phyloP scores from a whole-genome alignment of 495 filamentous ascomycete species.

The Glutinoglossum americanum region DNA sequence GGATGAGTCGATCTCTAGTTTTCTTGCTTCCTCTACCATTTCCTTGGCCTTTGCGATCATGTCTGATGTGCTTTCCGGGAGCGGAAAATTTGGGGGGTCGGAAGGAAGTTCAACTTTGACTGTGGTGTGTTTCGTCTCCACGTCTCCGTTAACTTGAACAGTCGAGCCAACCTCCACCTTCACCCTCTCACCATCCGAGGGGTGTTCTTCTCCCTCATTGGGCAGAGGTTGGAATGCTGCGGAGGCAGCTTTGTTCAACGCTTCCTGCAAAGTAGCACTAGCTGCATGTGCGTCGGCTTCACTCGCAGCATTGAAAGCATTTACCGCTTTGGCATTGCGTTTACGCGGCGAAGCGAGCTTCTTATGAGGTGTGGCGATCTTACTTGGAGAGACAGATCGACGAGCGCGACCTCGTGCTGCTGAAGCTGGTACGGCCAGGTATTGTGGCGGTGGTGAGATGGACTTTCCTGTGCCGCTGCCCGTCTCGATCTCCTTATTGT shows the following conservation, averaged over 20 bases:
- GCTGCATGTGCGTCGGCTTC: slow-evolving; percentile 18
- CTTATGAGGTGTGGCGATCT: slow-evolving; percentile 23
- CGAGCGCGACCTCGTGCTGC: slow-evolving; percentile 23
- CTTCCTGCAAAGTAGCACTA: slow-evolving; percentile 27
- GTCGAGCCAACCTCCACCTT: slow-evolving; percentile 44
- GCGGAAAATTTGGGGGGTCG: slow-evolving; percentile 41
- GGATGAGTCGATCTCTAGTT: slow-evolving; percentile 23
- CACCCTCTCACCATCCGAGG: slow-evolving; percentile 29
- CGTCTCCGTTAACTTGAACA: slow-evolving; percentile 30
- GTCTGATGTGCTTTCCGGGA: slow-evolving; percentile 48
- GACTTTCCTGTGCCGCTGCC: slow-evolving; percentile 35
- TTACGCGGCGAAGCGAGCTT: slow-evolving; percentile 48
- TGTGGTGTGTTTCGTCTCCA: slow-evolving; percentile 49
- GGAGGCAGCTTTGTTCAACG: slow-evolving; percentile 24
- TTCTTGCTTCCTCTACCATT: slow-evolving; percentile 68
- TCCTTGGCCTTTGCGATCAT: slow-evolving; percentile 73
- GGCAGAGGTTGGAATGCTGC: slow-evolving; percentile 1
- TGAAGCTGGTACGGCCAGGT: slow-evolving; percentile 12
- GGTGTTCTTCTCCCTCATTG: slow-evolving; percentile 14
- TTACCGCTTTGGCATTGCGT: slow-evolving; percentile 35
- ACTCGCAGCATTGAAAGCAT: slow-evolving; percentile 24
- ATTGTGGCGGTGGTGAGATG: slow-evolving; percentile 50
- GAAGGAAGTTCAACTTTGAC: slow-evolving; percentile 60
- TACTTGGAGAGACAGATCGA: slow-evolving; percentile 37
- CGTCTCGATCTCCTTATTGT: slow-evolving; percentile 45